A percentile compares a stretch with the other conserved stretches of the same genome.
phyloP scores from a whole-genome alignment of 345 rosid species.

The Gossypioides kirkii region DNA sequence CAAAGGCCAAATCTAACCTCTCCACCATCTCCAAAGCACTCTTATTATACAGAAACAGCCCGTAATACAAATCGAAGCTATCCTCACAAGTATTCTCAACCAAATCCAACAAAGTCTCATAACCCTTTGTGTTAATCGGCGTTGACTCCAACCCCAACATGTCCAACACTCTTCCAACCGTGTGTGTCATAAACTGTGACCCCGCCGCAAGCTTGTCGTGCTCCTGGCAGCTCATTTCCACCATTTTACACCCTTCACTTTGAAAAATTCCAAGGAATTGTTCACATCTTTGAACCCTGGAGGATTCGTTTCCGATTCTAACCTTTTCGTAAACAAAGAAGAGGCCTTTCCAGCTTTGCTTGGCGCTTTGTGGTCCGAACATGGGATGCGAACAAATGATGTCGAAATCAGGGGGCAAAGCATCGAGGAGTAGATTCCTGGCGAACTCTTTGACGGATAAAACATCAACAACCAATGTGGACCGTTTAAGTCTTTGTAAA shows the following conservation, averaged over 20 bases:
- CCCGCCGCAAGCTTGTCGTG: constrained; percentile 51
- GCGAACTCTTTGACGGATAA: constrained; percentile 71
- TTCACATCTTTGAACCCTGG: constrained; percentile 33
- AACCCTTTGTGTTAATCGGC: constrained; percentile 52
- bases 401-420: constrained; percentile 56
- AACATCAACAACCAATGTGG: constrained; percentile 69
- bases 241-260: constrained; percentile 46
- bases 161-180: constrained; percentile 47
- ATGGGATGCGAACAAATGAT: constrained; percentile 70
- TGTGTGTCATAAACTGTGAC: constrained; percentile 50
- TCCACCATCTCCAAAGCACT: constrained; percentile 63
- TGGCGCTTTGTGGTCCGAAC: constrained; percentile 75
- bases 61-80: constrained; percentile 78
- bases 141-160: constrained; percentile 47
- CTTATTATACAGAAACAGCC: constrained; percentile 61
- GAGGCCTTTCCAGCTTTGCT: constrained; percentile 45
- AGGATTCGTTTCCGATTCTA: constrained; percentile 41
- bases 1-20: constrained; percentile 60
- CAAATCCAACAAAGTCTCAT: constrained; percentile 43
- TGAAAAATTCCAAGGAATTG: constrained; percentile 35
- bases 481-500: constrained; percentile 55
- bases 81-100: constrained; percentile 50
- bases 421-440: constrained; percentile 38
- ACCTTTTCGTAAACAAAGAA: constrained; percentile 64
- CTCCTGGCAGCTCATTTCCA: constrained; percentile 54